A percentile compares a stretch with the other conserved stretches of the same genome.
These are phyloP conservation scores for Fusarium sp. DNA, from an alignment of 2,329 filamentous ascomycete species.

Conservation along the genomic window DNA sequence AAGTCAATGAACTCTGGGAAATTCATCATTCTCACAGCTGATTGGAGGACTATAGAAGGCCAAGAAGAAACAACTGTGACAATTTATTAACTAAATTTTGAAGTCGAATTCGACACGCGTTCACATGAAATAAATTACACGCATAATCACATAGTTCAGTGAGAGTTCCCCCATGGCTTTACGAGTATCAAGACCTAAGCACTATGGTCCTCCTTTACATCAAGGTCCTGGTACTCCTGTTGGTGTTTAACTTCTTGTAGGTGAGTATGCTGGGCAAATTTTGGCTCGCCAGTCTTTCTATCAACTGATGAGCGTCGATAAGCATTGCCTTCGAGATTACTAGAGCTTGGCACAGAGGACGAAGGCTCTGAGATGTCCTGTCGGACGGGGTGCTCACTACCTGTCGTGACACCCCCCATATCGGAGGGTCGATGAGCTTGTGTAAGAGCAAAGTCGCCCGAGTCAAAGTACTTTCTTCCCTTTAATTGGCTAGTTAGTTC, in stretches of 20 bases:
- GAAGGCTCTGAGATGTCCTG: slow-evolving; percentile 27
- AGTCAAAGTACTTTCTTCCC: slow-evolving; percentile 40
- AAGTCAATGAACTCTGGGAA: too few species aligned
- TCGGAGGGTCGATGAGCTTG: slow-evolving; percentile 34
- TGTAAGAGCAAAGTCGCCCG: slow-evolving; percentile 39
- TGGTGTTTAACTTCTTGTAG: not conserved
- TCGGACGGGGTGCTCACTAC: slow-evolving; percentile 32
- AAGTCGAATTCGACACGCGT: not conserved
- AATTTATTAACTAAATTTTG: not conserved
- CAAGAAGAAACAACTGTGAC: not conserved
- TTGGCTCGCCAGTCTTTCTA: not conserved
- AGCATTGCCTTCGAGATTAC: slow-evolving; percentile 22
- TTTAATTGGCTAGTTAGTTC: not conserved
- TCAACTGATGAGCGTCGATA: not conserved
- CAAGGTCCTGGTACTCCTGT: not conserved
- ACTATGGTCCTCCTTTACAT: not conserved
- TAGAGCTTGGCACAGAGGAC: slow-evolving; percentile 30
- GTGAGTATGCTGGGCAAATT: not conserved
- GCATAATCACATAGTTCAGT: too few species aligned
- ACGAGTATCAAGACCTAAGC: not conserved
- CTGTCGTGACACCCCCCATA: slow-evolving; percentile 33
- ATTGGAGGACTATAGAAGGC: too few species aligned
- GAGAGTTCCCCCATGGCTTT: too few species aligned
- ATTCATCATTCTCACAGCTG: too few species aligned
- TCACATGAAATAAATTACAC: too few species aligned